Base-by-base conservation (phyloP, 2,329 filamentous ascomycete genomes). In the Thelonectria blattea region DNA sequence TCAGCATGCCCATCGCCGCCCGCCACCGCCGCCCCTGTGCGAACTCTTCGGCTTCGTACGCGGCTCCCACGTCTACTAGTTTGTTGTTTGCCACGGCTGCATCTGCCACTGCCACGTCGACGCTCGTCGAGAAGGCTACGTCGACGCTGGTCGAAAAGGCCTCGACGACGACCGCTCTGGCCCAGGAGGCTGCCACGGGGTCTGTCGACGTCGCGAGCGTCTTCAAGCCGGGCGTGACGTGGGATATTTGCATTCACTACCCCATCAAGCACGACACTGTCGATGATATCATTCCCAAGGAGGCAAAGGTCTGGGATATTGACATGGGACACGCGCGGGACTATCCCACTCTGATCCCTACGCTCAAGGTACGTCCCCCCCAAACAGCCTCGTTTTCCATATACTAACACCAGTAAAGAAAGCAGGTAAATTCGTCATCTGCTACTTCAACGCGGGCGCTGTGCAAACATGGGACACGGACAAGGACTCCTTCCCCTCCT, bases 391-490 rank as follows among this genome's bases (percentile, higher is more conserved):
- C 11, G 18, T 3, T 12, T 2, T n/a, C 9, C n/a, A n/a, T 1
- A 11, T 61, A 37, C 46, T 60, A 14, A 64, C 51, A 32, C 22
- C 18, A 8, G 6, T 2, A 15, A 37, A 11, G 64, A 60, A 62
- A 30, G 64, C 69, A 27, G 68, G 67, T 41, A 75, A 75, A 24
- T 70, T 72, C 27, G 66, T 75, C 2, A 65, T 75, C 17, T 75
- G 73, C 63, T 75, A 75, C 64, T 72, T 75, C 65, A 75, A 75
- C 47, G 68, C 68, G 15, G 72, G 73, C 39, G 73, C 73, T 11
- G 55, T 72, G 11, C 71, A 75, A 58, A 58, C 34, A 27, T 74
- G 69, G 69, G 72, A 74, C 45, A 50, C 65, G 2, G 71, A 73
- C 53, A 65, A 59, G 20, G 62, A 65, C 37, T 17, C 64, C 5